phyloP scores from a whole-genome alignment of 331 rosid genomes.

The Spiraea crenata region DNA sequence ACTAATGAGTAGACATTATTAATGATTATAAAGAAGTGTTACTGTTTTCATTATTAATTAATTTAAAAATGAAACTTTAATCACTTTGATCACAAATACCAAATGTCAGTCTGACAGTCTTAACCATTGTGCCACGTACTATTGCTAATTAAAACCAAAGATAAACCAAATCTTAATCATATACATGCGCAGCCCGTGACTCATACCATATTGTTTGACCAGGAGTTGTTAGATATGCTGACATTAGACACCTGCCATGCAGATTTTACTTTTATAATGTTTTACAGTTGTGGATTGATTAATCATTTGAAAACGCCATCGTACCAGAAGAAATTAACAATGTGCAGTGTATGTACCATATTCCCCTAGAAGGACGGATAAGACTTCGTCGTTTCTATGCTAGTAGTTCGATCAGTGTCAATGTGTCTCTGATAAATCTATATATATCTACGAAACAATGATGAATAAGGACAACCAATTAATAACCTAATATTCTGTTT shows the following conservation, averaged over 20 bases:
- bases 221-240: neutral
- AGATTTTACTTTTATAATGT: neutral
- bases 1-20: no score
- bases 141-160: neutral
- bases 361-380: constrained; percentile 2
- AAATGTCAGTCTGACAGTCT: neutral
- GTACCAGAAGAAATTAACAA: neutral
- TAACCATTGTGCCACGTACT: neutral
- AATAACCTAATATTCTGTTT: neutral
- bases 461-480: neutral
- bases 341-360: neutral
- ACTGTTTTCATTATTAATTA: no score
- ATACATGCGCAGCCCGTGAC: neutral
- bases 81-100: no score
- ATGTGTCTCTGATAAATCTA: no score
- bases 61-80: no score
- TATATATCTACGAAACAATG: no score
- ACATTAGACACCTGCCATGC: constrained; percentile 1
- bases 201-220: neutral
- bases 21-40: no score
- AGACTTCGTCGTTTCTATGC: constrained; percentile 2
- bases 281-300: neutral
- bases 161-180: neutral
- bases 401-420: neutral
- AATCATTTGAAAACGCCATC: neutral